A percentile compares a stretch with the other conserved stretches of the same genome.
Evolutionary conservation across 306 rosid species (phyloP).

Genomic region (Phaseolus lunatus): DNA sequence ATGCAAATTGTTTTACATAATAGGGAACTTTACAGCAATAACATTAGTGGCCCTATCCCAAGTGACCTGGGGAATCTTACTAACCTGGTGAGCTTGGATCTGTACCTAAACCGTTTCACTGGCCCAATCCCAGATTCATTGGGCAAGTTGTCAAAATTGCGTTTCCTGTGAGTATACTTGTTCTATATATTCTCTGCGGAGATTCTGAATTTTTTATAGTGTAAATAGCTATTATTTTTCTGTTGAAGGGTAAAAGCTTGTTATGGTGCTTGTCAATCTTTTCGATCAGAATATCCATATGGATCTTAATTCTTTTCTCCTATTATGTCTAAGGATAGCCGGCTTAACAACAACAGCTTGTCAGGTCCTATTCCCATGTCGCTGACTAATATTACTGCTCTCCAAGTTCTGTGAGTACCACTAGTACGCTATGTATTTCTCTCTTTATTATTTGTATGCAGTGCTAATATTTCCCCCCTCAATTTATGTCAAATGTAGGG

Average conservation of each 20-base stretch:
- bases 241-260: slow-evolving; percentile 25
- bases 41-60: slow-evolving; percentile 90
- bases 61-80: slow-evolving; percentile 97
- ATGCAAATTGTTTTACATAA: slow-evolving; percentile 25
- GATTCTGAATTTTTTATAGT: background rate
- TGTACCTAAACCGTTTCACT: slow-evolving; percentile 78
- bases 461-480: slow-evolving; percentile 15
- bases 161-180: slow-evolving; percentile 87
- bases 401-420: slow-evolving; percentile 94
- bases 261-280: slow-evolving; percentile 22
- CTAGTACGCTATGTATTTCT: slow-evolving; percentile 10
- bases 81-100: slow-evolving; percentile 99
- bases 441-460: slow-evolving; percentile 28
- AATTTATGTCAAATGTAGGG: slow-evolving; percentile 60
- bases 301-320: slow-evolving; percentile 51
- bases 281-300: slow-evolving; percentile 17
- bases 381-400: slow-evolving; percentile 87
- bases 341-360: slow-evolving; percentile 98
- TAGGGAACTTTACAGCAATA: slow-evolving; percentile 98
- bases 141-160: slow-evolving; percentile 93
- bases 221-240: background rate
- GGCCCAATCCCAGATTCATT: slow-evolving; percentile 94
- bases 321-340: slow-evolving; percentile 77
- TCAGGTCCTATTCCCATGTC: slow-evolving; percentile 92
- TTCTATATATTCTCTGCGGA: background rate